A percentile compares a stretch with the other conserved stretches of the same genome.
phyloP scores from a whole-genome alignment of 2,329 filamentous ascomycete species.

The Ophiostoma himal-ulmi region DNA sequence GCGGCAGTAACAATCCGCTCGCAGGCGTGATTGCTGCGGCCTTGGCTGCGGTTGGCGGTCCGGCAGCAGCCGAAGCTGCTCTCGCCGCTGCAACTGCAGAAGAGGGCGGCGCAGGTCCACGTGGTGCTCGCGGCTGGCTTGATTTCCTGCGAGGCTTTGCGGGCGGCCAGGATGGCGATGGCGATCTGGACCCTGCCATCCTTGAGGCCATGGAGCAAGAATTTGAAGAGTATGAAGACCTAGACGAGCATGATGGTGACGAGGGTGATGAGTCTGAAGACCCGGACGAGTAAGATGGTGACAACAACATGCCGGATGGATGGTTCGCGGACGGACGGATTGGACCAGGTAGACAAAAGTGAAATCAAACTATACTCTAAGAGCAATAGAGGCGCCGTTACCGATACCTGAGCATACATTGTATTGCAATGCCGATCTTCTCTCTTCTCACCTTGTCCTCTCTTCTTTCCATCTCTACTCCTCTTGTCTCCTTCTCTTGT shows the following conservation, averaged over 20 bases:
- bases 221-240: background rate
- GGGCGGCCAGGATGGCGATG: constrained; percentile 28
- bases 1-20: background rate
- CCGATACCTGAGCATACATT: no score
- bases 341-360: background rate
- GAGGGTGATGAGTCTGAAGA: background rate
- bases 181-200: constrained; percentile 8
- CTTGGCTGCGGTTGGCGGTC: background rate
- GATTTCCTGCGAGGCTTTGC: background rate
- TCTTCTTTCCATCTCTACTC: background rate
- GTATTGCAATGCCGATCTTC: background rate
- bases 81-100: background rate
- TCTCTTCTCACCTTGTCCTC: background rate
- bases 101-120: background rate
- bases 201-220: constrained; percentile 9
- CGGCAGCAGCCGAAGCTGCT: background rate
- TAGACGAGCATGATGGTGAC: background rate
- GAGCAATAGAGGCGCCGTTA: background rate
- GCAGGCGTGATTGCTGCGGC: background rate
- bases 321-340: background rate
- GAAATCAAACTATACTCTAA: background rate
- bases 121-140: background rate
- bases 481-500: background rate
- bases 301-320: background rate
- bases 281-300: background rate